Conservation (phyloP, 208 protist genomes). For the Acanthamoeba sp. region DNA sequence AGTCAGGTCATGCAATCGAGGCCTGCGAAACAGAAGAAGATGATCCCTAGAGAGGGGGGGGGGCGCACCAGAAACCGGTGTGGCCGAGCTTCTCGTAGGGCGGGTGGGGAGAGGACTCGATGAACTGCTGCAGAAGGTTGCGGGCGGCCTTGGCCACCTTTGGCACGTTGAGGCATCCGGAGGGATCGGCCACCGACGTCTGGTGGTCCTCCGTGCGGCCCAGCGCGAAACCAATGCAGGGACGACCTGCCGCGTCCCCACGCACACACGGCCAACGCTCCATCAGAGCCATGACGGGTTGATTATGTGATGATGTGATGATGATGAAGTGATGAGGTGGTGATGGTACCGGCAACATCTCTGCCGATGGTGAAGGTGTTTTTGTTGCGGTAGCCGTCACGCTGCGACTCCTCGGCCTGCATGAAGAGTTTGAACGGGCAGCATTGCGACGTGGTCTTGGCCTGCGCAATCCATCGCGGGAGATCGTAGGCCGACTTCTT, state of each 20-base stretch:
- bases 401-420: background rate
- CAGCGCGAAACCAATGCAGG: constrained; percentile 41
- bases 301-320: too few species aligned
- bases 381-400: constrained; percentile 72
- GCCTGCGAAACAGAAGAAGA: too few species aligned
- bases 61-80: constrained; percentile 49
- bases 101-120: constrained; percentile 14
- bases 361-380: constrained; percentile 58
- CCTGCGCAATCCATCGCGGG: constrained; percentile 26
- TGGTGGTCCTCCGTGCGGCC: constrained; percentile 38
- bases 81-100: constrained; percentile 56
- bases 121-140: constrained; percentile 39
- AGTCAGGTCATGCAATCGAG: background rate
- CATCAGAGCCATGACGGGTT: too few species aligned
- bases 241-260: background rate
- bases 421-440: constrained; percentile 27
- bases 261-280: too few species aligned
- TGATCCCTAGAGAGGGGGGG: background rate
- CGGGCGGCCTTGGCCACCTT: constrained; percentile 49
- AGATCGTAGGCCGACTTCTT: constrained; percentile 38
- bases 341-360: constrained; percentile 17
- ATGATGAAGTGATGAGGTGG: too few species aligned
- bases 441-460: constrained; percentile 30
- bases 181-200: constrained; percentile 43
- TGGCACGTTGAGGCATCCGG: constrained; percentile 31